Percentiles rank a stretch among this genome's conserved stretches.
Conservation (phyloP, 1,139 yeast genomes). For the Debaryomyces psychrophilus region DNA sequence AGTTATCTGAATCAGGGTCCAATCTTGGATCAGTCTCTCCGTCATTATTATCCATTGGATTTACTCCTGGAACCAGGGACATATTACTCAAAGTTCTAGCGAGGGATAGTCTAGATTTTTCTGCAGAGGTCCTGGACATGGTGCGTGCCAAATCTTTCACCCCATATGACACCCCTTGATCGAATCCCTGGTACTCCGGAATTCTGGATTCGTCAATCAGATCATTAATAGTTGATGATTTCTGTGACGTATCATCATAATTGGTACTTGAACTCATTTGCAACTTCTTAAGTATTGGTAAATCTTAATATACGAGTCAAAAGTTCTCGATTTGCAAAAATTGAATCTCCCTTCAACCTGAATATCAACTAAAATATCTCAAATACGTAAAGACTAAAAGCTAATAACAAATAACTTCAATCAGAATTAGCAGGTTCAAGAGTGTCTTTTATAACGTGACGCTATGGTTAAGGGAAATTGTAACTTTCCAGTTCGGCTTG, state of each 20-base stretch:
- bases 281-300: neutral
- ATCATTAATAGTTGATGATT: neutral
- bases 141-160: conserved; percentile 37
- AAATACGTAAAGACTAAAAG: neutral
- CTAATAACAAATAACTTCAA: too few relatives aligned
- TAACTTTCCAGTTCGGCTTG: too few relatives aligned
- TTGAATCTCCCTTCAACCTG: neutral
- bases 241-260: neutral
- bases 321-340: neutral
- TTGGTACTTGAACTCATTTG: neutral
- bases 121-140: conserved; percentile 25
- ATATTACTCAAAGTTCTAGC: conserved; percentile 8
- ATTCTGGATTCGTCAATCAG: conserved; percentile 22
- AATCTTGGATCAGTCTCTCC: conserved; percentile 17
- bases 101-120: conserved; percentile 10
- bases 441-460: neutral
- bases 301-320: neutral
- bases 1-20: conserved; percentile 22
- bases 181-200: conserved; percentile 32
- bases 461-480: neutral
- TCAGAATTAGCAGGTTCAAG: neutral
- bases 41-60: conserved; percentile 1
- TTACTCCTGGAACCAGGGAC: conserved; percentile 9
- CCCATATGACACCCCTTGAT: conserved; percentile 28
- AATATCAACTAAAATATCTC: neutral